Percentiles rank a stretch among this genome's conserved stretches.
Conservation (phyloP, 257 asterid species). For the Paraleonurus japonicus region DNA sequence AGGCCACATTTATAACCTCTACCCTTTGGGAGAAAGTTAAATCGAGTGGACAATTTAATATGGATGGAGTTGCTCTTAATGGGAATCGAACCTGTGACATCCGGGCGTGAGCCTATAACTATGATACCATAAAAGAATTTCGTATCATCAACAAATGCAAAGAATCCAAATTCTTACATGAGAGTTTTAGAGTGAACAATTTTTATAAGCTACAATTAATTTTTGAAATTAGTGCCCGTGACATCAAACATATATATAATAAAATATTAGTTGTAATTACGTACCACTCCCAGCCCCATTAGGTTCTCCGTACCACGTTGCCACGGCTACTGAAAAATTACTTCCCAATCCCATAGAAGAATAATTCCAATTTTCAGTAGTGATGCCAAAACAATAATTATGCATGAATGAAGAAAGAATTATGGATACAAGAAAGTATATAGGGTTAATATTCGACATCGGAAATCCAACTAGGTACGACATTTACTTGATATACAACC, state of each 20-base stretch:
- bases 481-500: background rate
- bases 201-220: background rate
- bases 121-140: no score
- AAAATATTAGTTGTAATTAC: background rate
- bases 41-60: no score
- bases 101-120: no score
- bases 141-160: no score
- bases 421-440: background rate
- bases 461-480: background rate
- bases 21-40: no score
- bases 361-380: background rate
- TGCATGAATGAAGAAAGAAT: background rate
- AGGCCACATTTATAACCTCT: no score
- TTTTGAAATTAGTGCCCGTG: no score
- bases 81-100: no score
- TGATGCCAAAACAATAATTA: constrained; percentile 9
- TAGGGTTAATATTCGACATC: background rate
- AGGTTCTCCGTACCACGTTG: constrained; percentile 39
- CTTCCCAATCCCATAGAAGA: background rate
- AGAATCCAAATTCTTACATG: no score
- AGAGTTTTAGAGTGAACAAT: no score
- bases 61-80: no score
- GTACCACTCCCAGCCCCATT: constrained; percentile 30
- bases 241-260: no score
- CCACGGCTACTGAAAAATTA: constrained; percentile 24